Base-by-base conservation (phyloP, 148 eudicot genomes). In the Rhododendron ovatum region DNA sequence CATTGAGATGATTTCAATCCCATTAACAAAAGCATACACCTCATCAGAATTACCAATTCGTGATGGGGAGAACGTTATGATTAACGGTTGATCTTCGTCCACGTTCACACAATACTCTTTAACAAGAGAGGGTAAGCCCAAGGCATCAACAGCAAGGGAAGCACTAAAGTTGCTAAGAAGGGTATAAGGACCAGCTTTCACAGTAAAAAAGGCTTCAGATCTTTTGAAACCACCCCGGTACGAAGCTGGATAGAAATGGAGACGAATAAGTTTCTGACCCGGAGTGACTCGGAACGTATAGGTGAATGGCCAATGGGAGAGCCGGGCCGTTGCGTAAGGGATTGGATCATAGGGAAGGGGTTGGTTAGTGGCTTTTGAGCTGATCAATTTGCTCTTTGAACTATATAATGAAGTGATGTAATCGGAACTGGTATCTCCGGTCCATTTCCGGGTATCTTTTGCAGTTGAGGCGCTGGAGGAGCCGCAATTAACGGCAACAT, bases 141-240 rank as follows among this genome's bases (percentile, higher is more conserved):
- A 43, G 1, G 84, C 77, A 24, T 83, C 85, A 18, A 86, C 86
- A 15, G 87, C 61, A n/a, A 88, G 84, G 55, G 73, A 86, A 77
- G 93, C 82, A 77, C 91, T 93, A 71, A 91, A 90, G 85, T 93
- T 87, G 33, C 71, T 78, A 3, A 93, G 86, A 14, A 91, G 92
- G 26, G 90, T 89, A 33, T 76, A 83, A 26, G 84, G 85, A 17
- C 91, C 92, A 5, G 90, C 90, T 86, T 88, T 41, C 2, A 93
- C 88, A 14, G 88, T 86, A 18, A 92, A 84, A 53, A 85, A 87
- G 26, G 51, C 89, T 7, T 35, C 24, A 0, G 85, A 86, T 14
- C 81, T 71, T 47, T 88, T 12, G 43, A 88, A 85, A 41, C 85
- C 76, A 41, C 85, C 80, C 18, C 30, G 50, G 84, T 90, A 90